phyloP scores from a whole-genome alignment of 208 protist species.

The Phytomonas sp. region DNA sequence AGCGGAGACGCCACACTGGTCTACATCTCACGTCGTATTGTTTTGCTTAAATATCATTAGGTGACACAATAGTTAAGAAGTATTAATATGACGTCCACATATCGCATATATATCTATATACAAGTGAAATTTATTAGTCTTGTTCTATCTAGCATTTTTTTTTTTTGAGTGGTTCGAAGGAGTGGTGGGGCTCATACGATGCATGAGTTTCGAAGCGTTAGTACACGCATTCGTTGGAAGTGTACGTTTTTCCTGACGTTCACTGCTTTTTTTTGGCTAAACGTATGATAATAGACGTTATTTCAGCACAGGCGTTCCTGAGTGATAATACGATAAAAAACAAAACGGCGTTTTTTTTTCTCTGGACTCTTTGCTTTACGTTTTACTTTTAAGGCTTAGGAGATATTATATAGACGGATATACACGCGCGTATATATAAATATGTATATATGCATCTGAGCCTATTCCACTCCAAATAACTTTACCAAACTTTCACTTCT shows the following conservation, averaged over 20 bases:
- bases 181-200: neutral
- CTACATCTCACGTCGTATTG: neutral
- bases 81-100: neutral
- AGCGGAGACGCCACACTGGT: neutral
- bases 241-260: neutral
- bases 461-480: neutral
- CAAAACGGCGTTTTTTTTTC: conserved; percentile 11
- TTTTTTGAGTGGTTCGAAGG: neutral
- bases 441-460: neutral
- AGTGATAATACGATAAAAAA: conserved; percentile 4
- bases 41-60: neutral
- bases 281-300: neutral
- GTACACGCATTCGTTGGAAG: neutral
- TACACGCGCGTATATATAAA: neutral
- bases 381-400: neutral
- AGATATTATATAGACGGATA: neutral
- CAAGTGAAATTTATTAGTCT: neutral
- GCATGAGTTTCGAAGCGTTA: neutral
- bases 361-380: neutral
- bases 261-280: neutral
- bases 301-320: neutral
- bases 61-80: neutral
- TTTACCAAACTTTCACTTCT: neutral
- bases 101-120: conserved; percentile 3
- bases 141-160: neutral